Conservation (phyloP, 371 early-diverging fungal species). For the Gilbertella persicaria region DNA sequence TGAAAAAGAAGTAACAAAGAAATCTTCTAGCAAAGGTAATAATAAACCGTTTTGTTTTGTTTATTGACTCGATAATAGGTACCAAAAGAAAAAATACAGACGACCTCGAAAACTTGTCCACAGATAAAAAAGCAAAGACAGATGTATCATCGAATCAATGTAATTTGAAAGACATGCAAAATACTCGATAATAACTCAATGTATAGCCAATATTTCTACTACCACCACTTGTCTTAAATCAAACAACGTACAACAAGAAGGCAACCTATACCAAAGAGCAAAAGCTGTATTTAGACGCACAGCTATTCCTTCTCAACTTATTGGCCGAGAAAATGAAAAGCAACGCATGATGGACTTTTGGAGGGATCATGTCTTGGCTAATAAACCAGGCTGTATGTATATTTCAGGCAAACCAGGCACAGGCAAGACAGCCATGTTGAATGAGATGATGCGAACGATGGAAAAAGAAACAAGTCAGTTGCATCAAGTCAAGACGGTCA, state of each 20-base stretch:
- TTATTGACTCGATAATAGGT: no score
- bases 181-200: conserved; percentile 15
- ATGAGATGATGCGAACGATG: conserved; percentile 56
- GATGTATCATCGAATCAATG: conserved; percentile 6
- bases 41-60: background rate
- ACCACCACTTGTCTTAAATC: background rate
- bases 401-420: conserved; percentile 94
- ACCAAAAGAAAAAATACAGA: conserved; percentile 19
- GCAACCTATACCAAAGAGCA: conserved; percentile 24
- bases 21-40: background rate
- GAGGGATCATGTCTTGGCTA: conserved; percentile 38
- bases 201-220: conserved; percentile 6
- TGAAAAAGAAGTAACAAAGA: background rate
- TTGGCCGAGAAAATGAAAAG: conserved; percentile 78
- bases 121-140: conserved; percentile 9
- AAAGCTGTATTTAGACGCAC: conserved; percentile 67
- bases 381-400: conserved; percentile 72
- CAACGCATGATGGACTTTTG: conserved; percentile 58
- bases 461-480: conserved; percentile 25
- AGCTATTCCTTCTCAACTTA: conserved; percentile 63
- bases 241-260: conserved; percentile 1
- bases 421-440: conserved; percentile 91
- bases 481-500: conserved; percentile 52
- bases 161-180: conserved; percentile 18
- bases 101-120: conserved; percentile 14